Evolutionary conservation across 352 stramenopile genomes (phyloP).

Genomic region (Blastocystis sp.): DNA sequence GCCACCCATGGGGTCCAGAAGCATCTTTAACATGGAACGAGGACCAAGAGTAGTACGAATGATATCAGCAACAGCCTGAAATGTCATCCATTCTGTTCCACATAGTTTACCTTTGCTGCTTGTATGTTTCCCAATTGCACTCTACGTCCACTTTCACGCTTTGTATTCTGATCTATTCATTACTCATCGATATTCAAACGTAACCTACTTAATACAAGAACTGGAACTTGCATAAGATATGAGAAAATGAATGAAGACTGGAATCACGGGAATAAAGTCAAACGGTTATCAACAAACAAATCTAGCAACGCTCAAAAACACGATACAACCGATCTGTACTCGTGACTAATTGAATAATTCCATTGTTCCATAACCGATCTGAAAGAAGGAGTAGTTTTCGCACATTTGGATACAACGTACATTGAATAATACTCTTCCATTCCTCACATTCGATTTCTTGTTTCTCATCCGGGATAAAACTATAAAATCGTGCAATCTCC

Average conservation of each 20-base stretch:
- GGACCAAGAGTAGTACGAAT: conserved; percentile 95
- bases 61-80: conserved; percentile 87
- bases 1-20: conserved; percentile 96
- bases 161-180: conserved; percentile 85
- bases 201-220: conserved; percentile 60
- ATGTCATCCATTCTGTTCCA: background rate
- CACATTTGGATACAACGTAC: conserved; percentile 63
- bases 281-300: conserved; percentile 15
- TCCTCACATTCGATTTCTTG: conserved; percentile 65
- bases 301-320: conserved; percentile 92
- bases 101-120: conserved; percentile 76
- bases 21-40: conserved; percentile 97
- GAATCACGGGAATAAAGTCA: background rate
- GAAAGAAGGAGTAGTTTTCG: conserved; percentile 56
- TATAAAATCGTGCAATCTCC: conserved; percentile 85
- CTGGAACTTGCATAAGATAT: conserved; percentile 58
- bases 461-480: conserved; percentile 73
- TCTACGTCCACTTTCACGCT: conserved; percentile 89
- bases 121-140: conserved; percentile 96
- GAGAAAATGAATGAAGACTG: background rate
- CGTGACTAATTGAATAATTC: conserved; percentile 77
- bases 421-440: conserved; percentile 68
- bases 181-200: background rate
- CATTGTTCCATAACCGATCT: conserved; percentile 68
- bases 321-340: conserved; percentile 91